phyloP scores from a whole-genome alignment of 345 rosid species.

The Microcos paniculata region DNA sequence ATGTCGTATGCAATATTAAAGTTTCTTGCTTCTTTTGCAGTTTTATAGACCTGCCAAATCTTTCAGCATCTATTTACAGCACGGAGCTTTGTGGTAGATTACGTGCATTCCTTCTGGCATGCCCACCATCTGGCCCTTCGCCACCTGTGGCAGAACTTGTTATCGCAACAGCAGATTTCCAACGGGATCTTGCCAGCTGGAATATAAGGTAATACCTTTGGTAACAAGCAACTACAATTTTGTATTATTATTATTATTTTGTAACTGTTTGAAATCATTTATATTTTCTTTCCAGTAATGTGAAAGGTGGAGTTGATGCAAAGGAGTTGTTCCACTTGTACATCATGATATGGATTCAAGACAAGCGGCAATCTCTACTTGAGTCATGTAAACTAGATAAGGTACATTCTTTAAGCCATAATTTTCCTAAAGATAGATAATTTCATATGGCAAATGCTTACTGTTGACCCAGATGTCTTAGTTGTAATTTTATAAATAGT shows the following conservation, averaged over 20 bases:
- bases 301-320: constrained; percentile 97
- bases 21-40: constrained; percentile 48
- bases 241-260: constrained; percentile 10
- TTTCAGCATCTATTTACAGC: constrained; percentile 88
- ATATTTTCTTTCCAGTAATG: constrained; percentile 49
- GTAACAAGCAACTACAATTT: constrained; percentile 3
- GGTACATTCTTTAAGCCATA: constrained; percentile 39
- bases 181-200: constrained; percentile 89
- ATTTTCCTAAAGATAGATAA: not conserved
- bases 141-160: constrained; percentile 89
- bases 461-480: not conserved
- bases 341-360: constrained; percentile 97
- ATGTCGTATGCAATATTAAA: constrained; percentile 11
- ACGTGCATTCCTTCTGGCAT: constrained; percentile 82
- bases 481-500: not conserved
- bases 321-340: constrained; percentile 91
- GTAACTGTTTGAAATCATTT: not conserved
- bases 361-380: constrained; percentile 77
- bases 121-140: constrained; percentile 96
- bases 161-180: constrained; percentile 93
- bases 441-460: not conserved
- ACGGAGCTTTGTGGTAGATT: constrained; percentile 86
- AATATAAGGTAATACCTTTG: constrained; percentile 52
- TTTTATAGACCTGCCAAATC: constrained; percentile 86
- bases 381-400: constrained; percentile 96